These are phyloP conservation scores for Fusarium liriodendri DNA, from an alignment of 2,329 filamentous ascomycete species.

Conservation along the genomic window DNA sequence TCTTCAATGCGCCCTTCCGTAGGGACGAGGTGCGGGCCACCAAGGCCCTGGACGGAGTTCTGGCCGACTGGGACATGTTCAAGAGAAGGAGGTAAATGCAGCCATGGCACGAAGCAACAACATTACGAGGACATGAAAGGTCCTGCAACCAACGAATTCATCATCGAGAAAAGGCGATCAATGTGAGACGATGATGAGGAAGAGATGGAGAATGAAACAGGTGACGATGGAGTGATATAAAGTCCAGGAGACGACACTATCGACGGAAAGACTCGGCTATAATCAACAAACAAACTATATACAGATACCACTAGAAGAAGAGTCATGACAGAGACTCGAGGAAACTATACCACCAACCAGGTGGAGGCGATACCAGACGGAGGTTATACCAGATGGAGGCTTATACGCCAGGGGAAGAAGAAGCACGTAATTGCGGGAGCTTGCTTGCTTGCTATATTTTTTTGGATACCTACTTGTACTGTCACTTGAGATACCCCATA, in stretches of 20 bases:
- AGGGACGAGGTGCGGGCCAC: slow-evolving; percentile 69
- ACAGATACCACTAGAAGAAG: slow-evolving; percentile 35
- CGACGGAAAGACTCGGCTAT: slow-evolving; percentile 17
- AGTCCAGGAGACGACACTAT: slow-evolving; percentile 9
- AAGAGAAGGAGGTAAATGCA: slow-evolving; percentile 59
- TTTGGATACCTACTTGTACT: slow-evolving; percentile 39
- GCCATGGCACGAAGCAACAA: not conserved
- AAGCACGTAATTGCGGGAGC: slow-evolving; percentile 36
- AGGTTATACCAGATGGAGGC: slow-evolving; percentile 3
- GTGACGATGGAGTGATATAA: slow-evolving; percentile 14
- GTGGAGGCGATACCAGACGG: not conserved
- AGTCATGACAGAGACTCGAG: slow-evolving; percentile 24
- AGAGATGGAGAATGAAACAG: slow-evolving; percentile 12
- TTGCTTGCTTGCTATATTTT: slow-evolving; percentile 24
- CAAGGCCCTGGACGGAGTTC: slow-evolving; percentile 61
- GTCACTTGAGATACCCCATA: slow-evolving; percentile 46
- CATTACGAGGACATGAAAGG: not conserved
- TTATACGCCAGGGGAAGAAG: not conserved
- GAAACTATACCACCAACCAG: not conserved
- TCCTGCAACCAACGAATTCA: not conserved
- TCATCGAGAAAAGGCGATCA: not conserved
- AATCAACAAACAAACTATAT: slow-evolving; percentile 11
- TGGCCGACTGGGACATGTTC: slow-evolving; percentile 60
- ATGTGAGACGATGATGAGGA: slow-evolving; percentile 12
- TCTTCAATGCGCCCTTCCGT: slow-evolving; percentile 72